Evolutionary conservation across 345 rosid genomes (phyloP).

Genomic region (Populus tremula): DNA sequence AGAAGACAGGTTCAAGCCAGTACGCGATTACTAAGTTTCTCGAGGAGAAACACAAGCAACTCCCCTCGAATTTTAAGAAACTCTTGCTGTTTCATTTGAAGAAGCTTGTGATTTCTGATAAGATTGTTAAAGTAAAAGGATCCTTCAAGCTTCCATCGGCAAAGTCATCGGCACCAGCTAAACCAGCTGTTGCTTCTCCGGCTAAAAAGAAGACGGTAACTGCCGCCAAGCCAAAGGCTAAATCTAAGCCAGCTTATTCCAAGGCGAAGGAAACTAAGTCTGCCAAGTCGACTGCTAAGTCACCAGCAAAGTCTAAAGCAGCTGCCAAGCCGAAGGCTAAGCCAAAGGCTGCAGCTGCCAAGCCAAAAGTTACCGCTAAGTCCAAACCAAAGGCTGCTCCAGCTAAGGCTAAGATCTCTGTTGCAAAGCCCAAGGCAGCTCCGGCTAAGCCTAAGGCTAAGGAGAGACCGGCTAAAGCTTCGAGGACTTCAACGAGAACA

Average conservation of each 20-base stretch:
- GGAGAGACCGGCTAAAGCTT: constrained; percentile 60
- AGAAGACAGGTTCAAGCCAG: constrained; percentile 86
- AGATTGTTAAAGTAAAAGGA: constrained; percentile 64
- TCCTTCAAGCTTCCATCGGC: constrained; percentile 67
- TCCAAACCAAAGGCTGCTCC: constrained; percentile 19
- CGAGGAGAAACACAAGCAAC: constrained; percentile 68
- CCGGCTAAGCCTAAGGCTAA: constrained; percentile 45
- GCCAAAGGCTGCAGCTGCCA: constrained; percentile 40
- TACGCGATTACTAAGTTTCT: constrained; percentile 77
- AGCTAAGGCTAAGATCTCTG: constrained; percentile 30
- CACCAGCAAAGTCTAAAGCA: constrained; percentile 28
- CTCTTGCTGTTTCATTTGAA: constrained; percentile 58
- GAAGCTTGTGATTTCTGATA: constrained; percentile 62
- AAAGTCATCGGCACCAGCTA: constrained; percentile 17
- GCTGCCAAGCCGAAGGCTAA: constrained; percentile 42
- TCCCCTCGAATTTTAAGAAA: constrained; percentile 64
- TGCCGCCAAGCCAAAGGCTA: constrained; percentile 31
- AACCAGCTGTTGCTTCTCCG: constrained; percentile 7
- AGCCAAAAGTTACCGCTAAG: constrained; percentile 24
- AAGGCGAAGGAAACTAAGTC: constrained; percentile 31
- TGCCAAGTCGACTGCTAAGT: constrained; percentile 24
- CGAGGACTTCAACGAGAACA: constrained; percentile 60
- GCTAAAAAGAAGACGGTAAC: constrained; percentile 32
- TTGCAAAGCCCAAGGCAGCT: constrained; percentile 41
- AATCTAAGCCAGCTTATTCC: constrained; percentile 25